Evolutionary conservation across 345 rosid genomes (phyloP).

Genomic region (Salix suchowensis): DNA sequence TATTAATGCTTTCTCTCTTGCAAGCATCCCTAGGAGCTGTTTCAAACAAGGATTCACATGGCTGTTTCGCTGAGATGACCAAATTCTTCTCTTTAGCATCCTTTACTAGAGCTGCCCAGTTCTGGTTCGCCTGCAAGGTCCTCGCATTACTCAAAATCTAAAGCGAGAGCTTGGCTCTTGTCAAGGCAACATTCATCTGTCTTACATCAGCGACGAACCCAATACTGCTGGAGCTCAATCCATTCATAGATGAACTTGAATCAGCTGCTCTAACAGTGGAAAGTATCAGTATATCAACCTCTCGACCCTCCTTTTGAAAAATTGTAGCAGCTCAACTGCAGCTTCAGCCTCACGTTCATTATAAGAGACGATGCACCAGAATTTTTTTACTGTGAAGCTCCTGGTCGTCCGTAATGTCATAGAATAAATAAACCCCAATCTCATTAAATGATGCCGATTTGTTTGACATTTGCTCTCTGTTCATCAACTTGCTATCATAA

Average conservation of each 20-base stretch:
- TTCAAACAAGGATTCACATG: slow-evolving; percentile 48
- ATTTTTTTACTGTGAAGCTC: no score
- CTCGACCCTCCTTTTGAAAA: slow-evolving; percentile 36
- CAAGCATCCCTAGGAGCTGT: slow-evolving; percentile 16
- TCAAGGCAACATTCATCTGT: slow-evolving; percentile 95
- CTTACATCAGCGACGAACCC: slow-evolving; percentile 93
- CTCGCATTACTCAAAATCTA: slow-evolving; percentile 87
- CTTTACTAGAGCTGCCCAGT: slow-evolving; percentile 85
- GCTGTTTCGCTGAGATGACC: slow-evolving; percentile 53
- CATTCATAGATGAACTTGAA: slow-evolving; percentile 6
- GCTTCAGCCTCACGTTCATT: no score
- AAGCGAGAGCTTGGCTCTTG: slow-evolving; percentile 85
- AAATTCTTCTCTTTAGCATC: slow-evolving; percentile 78
- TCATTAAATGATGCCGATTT: no score
- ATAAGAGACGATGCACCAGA: no score
- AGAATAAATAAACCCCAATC: no score
- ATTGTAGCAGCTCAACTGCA: no score
- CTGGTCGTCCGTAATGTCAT: no score
- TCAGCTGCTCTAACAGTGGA: slow-evolving; percentile 87
- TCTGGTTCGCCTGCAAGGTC: slow-evolving; percentile 60
- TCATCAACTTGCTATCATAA: no score
- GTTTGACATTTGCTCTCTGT: no score
- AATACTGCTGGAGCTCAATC: slow-evolving; percentile 51
- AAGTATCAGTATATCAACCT: slow-evolving; percentile 73
- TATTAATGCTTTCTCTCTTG: slow-evolving; percentile 21